Base-by-base conservation (phyloP, 805 yeast genomes). In the Spathaspora sp. region DNA sequence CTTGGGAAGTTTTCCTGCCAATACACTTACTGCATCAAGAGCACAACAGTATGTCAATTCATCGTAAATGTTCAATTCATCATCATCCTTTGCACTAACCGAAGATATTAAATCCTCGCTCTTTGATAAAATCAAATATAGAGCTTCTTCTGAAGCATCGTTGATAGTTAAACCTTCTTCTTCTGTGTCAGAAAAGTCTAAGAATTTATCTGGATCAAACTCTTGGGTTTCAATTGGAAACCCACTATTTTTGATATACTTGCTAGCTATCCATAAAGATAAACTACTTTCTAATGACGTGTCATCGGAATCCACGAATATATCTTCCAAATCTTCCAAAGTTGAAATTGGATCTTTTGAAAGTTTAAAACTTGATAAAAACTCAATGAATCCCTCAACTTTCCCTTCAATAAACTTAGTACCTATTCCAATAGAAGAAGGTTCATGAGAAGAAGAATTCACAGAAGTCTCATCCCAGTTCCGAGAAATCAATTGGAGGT, bases 1-100 rank as follows among this genome's bases (percentile, higher is more conserved):
- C 39, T 64, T 58, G 10, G 58, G 40, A 8, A 73, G 43, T 1
- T 51, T 47, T 2, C 48, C 53, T 0, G 75, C 59, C 2, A 72
- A 56, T 1, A 52, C 50, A 1, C 72, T 73, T 17, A 84, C 72
- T 0, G 83, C 60, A 47, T 76, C 77, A 4, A 83, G 53, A 0
- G 85, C 75, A 11, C 78, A 67, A 2, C 70, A 62, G 42, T 66
- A 68, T 9, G 76, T 57, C 32, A 60, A 56, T 49, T 68, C 71
- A 29, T 59, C 51, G 0, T 58, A 48, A 43, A 49, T 44, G 16
- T 51, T 28, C 10, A 14, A n/a, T n/a, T 44, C 48, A 8, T 40
- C 19, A 17, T 48, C 29, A 43, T 42, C 20, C 46, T 42, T 26
- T 17, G 40, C 12, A 28, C 10, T 31, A 17, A 43, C 26, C 38